Conservation (phyloP, 768 basidiomycete genomes). For the Lactarius vividus region DNA sequence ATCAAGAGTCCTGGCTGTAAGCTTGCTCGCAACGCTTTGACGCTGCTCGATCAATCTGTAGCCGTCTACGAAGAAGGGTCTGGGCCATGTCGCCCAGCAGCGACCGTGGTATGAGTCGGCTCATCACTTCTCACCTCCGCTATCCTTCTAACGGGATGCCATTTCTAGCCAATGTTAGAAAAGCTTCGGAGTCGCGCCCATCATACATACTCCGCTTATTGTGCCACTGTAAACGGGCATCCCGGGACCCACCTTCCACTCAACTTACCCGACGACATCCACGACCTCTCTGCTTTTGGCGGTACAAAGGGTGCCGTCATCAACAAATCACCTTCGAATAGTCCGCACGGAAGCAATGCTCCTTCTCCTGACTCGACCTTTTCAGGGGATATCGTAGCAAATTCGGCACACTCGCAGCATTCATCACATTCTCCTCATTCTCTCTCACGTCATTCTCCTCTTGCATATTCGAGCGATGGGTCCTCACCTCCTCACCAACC, state of each 20-base stretch:
- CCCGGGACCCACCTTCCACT: not conserved
- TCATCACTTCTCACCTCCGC: not conserved
- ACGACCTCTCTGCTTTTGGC: slow-evolving; percentile 24
- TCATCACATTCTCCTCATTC: slow-evolving; percentile 12
- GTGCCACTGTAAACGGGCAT: not conserved
- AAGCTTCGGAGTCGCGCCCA: slow-evolving; percentile 40
- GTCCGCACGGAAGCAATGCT: slow-evolving; percentile 12
- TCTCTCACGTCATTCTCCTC: not conserved
- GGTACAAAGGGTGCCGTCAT: slow-evolving; percentile 22
- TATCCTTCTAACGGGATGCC: not conserved
- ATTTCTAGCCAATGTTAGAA: slow-evolving; percentile 37
- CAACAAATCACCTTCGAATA: slow-evolving; percentile 21
- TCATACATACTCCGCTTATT: slow-evolving; percentile 33
- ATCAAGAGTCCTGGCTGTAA: slow-evolving; percentile 46
- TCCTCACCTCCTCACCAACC: slow-evolving; percentile 11
- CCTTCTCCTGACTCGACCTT: slow-evolving; percentile 14
- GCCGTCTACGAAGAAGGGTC: slow-evolving; percentile 46
- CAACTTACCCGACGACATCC: slow-evolving; percentile 10
- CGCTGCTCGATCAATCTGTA: slow-evolving; percentile 39
- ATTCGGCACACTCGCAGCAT: not conserved
- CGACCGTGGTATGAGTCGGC: slow-evolving; percentile 5
- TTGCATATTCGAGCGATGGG: slow-evolving; percentile 11
- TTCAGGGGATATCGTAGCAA: slow-evolving; percentile 7
- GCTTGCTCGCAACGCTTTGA: slow-evolving; percentile 40
- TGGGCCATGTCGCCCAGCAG: slow-evolving; percentile 36